These are phyloP conservation scores for Erythrophleum ivorense DNA, from an alignment of 331 rosid species.

Conservation along the genomic window DNA sequence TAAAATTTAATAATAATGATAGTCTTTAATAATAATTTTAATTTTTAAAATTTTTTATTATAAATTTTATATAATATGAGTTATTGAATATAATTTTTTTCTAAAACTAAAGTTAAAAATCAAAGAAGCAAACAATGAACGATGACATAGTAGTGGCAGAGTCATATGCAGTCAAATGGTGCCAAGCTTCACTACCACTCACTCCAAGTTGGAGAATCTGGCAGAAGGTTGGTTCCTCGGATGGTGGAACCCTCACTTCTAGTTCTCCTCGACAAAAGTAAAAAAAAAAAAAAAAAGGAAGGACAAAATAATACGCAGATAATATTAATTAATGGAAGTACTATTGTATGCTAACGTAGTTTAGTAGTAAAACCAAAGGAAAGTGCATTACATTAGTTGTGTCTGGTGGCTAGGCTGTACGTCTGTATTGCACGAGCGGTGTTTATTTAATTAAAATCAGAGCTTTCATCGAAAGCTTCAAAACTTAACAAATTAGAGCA, in stretches of 20 bases:
- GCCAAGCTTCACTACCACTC: neutral
- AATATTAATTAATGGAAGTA: neutral
- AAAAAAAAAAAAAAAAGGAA: neutral
- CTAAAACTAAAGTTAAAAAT: neutral
- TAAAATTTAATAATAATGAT: no score
- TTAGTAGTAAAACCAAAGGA: constrained; percentile 9
- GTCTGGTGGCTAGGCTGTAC: neutral
- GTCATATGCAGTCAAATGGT: neutral
- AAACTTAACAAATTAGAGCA: neutral
- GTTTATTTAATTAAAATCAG: neutral
- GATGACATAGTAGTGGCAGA: neutral
- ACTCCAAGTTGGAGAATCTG: constrained; percentile 33
- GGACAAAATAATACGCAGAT: neutral
- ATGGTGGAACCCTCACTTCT: constrained; percentile 34
- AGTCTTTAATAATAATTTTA: no score
- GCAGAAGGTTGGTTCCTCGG: constrained; percentile 42
- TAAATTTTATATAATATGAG: no score
- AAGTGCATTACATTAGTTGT: neutral
- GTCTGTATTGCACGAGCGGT: constrained; percentile 28
- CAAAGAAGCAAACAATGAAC: neutral
- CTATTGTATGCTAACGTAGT: neutral
- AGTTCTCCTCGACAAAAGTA: neutral
- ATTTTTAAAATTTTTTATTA: no score
- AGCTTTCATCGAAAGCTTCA: neutral
- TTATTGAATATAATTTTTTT: no score